Conservation (phyloP, 2,329 filamentous ascomycete genomes). For the Ophiostoma pallidulum region DNA sequence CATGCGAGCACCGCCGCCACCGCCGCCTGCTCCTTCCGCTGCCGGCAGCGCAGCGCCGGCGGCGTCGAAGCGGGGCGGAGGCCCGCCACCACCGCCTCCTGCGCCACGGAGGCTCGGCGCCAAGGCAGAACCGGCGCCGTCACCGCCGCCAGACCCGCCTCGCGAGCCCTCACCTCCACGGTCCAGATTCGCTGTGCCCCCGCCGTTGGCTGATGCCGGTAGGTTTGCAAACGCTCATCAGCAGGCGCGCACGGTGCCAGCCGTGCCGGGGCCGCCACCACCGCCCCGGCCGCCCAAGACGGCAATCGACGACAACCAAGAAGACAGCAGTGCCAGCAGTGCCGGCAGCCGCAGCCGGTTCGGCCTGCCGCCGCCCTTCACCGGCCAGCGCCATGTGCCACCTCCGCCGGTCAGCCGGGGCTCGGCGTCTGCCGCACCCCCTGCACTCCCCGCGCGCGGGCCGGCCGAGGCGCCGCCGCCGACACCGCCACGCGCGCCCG, state of each 20-base stretch:
- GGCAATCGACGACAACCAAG: constrained; percentile 56
- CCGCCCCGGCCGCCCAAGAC: constrained; percentile 62
- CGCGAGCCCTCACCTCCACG: constrained; percentile 65
- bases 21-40: constrained; percentile 22
- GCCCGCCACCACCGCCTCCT: constrained; percentile 46
- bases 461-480: constrained; percentile 3
- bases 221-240: constrained; percentile 59
- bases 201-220: constrained; percentile 80
- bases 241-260: constrained; percentile 32
- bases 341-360: no score
- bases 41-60: constrained; percentile 23
- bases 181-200: constrained; percentile 72
- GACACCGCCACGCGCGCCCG: constrained; percentile 40
- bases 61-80: constrained; percentile 31
- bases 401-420: constrained; percentile 68
- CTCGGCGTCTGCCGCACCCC: constrained; percentile 29
- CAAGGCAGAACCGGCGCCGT: constrained; percentile 33
- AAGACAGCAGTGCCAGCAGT: constrained; percentile 30
- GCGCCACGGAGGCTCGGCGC: constrained; percentile 48
- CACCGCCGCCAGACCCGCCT: constrained; percentile 46
- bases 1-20: constrained; percentile 31
- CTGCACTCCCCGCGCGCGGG: constrained; percentile 1
- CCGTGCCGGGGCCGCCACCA: constrained; percentile 53
- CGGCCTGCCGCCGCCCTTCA: constrained; percentile 71
- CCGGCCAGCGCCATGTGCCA: constrained; percentile 56